Evolutionary conservation across 2,329 filamentous ascomycete genomes (phyloP).

Genomic region (Aspergillus fijiensis): DNA sequence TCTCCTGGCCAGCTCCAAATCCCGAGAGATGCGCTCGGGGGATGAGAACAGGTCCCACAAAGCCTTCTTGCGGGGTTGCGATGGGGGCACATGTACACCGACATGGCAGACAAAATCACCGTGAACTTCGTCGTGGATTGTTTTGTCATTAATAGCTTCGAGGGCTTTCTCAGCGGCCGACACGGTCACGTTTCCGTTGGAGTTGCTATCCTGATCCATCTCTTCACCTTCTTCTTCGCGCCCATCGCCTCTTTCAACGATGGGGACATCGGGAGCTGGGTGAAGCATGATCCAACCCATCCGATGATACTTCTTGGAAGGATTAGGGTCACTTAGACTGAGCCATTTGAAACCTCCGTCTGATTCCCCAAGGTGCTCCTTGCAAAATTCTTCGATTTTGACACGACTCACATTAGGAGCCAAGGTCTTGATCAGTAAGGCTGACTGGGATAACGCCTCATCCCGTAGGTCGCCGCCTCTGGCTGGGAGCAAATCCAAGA

Average conservation of each 20-base stretch:
- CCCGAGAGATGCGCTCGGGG: conserved; percentile 88
- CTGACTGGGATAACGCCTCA: conserved; percentile 83
- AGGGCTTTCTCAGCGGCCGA: conserved; percentile 79
- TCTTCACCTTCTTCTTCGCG: conserved; percentile 66
- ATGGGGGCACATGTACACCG: conserved; percentile 87
- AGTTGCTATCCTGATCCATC: conserved; percentile 39
- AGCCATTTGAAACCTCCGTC: conserved; percentile 94
- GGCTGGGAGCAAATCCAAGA: conserved; percentile 83
- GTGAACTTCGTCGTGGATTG: conserved; percentile 87
- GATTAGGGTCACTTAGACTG: conserved; percentile 93
- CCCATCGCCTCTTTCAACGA: conserved; percentile 70
- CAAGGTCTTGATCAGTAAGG: conserved; percentile 95
- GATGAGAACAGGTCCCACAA: conserved; percentile 96
- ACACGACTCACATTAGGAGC: conserved; percentile 91
- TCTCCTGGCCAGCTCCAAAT: conserved; percentile 77
- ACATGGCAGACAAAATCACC: conserved; percentile 98
- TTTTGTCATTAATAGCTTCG: conserved; percentile 95
- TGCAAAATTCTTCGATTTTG: conserved; percentile 92
- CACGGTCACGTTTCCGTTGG: conserved; percentile 32
- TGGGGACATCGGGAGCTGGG: conserved; percentile 66
- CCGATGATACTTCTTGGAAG: conserved; percentile 92
- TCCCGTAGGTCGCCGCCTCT: conserved; percentile 84
- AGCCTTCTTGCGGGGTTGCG: conserved; percentile 85
- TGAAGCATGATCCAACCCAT: conserved; percentile 99
- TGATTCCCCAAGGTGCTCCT: conserved; percentile 86